Evolutionary conservation across 2,329 filamentous ascomycete genomes (phyloP), one percentile per base, ranked within the genome.

Genomic region (Diaporthe batatas): DNA sequence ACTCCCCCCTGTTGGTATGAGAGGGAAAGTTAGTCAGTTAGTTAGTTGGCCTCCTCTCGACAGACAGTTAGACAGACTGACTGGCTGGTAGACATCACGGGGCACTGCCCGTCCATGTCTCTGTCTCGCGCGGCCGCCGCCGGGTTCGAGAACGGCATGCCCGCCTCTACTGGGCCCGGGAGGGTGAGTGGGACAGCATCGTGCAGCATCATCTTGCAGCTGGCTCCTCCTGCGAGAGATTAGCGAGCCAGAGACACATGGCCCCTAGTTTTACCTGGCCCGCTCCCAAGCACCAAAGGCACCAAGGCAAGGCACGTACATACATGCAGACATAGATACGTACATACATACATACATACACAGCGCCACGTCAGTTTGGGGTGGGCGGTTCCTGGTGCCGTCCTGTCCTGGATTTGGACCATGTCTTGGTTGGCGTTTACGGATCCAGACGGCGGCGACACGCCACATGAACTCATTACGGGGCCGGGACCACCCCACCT

Each of bases 171-270:
- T 51, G 32, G 8, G 21, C 47, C 29, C 29, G 29, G 29, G 29
- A 5, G 29, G 29, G 29, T 29, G 36, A 39, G 44, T 59, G 21
- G 68, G 68, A 44, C 68, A 34, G 10, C 64, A 54, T 64, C 49
- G 64, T 65, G 10, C 59, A 49, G 44, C 62, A 55, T 32, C 65
- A 68, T 68, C 70, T 72, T 54, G 62, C 70, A 68, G 62, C 51
- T 18, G 29, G 29, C 29, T 29, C 29, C 10, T 29, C 51, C 39
- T 42, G 14, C 32, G 14, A 42, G n/a, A 72, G 62, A 72, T 72
- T 68, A 14, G 70, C 62, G 70, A 59, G 62, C 44, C 53, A 42
- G 39, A 55, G 62, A n/a, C 62, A n/a, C 23, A 12, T 3, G 6
- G 21, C 34, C 18, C 25, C 59, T 29, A 21, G 34, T 36, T 36